Percentiles rank a stretch among this genome's conserved stretches.
Conservation (phyloP, 352 stramenopile species). For the Ochromonadaceae sp. region DNA sequence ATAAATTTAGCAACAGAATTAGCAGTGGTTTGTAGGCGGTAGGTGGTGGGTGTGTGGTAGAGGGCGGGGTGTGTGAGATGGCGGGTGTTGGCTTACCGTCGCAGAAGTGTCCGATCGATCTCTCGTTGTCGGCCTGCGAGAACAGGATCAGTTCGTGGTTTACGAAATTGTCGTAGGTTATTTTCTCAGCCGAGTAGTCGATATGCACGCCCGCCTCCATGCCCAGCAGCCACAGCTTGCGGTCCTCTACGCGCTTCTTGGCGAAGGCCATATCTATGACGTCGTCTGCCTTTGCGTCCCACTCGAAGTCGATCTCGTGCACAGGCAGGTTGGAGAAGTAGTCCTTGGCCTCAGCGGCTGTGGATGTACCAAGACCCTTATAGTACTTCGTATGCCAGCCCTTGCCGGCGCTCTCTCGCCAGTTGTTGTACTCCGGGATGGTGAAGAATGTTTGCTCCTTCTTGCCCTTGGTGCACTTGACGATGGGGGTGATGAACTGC, state of each 20-base stretch:
- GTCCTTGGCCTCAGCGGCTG: constrained; percentile 83
- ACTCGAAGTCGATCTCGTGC: constrained; percentile 66
- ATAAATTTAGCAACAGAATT: too few species aligned
- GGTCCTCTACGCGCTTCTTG: constrained; percentile 84
- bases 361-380: constrained; percentile 95
- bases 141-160: constrained; percentile 98
- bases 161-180: constrained; percentile 91
- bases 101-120: constrained; percentile 85
- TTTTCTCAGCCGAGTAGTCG: constrained; percentile 64
- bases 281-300: constrained; percentile 49
- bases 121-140: constrained; percentile 83
- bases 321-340: constrained; percentile 91
- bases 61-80: too few species aligned
- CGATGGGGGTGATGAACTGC: constrained; percentile 98
- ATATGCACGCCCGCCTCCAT: constrained; percentile 73
- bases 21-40: too few species aligned
- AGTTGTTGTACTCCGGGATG: constrained; percentile 85
- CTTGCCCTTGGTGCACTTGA: constrained; percentile 81
- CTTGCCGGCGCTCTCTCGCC: constrained; percentile 69
- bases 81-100: too few species aligned
- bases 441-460: constrained; percentile 82
- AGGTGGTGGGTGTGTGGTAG: too few species aligned
- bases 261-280: constrained; percentile 97
- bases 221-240: constrained; percentile 85
- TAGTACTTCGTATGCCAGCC: constrained; percentile 95